phyloP scores from a whole-genome alignment of 2,329 filamentous ascomycete species.

The Colletotrichum falcatum region DNA sequence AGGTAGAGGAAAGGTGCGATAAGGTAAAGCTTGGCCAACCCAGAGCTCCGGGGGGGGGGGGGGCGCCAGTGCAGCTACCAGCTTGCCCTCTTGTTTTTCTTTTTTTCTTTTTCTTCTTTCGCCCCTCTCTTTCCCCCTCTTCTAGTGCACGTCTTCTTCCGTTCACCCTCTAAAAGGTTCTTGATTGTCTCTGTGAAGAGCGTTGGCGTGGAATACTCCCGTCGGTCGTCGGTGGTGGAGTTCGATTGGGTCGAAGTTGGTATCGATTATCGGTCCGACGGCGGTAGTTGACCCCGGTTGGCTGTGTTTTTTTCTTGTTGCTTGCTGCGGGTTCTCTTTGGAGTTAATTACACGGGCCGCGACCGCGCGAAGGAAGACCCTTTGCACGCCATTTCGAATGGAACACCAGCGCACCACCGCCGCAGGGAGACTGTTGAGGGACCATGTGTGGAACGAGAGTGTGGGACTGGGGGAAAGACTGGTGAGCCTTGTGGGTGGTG shows the following conservation, averaged over 20 bases:
- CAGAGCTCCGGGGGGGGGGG: neutral
- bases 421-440: constrained; percentile 17
- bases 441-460: neutral
- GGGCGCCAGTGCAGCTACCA: neutral
- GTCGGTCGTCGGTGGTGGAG: neutral
- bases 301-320: neutral
- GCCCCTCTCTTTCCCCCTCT: neutral
- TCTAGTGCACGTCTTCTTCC: neutral
- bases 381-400: neutral
- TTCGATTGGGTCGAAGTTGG: neutral
- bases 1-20: neutral
- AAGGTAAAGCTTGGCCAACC: constrained; percentile 6
- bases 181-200: neutral
- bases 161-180: neutral
- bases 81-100: neutral
- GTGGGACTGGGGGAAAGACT: neutral
- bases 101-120: neutral
- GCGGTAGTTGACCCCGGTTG: neutral
- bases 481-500: constrained; percentile 1
- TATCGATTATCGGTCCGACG: no score
- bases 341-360: neutral
- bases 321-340: neutral
- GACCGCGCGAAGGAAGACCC: constrained; percentile 1
- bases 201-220: neutral
- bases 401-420: neutral